Conservation (phyloP, 2,329 filamentous ascomycete species). For the Phoma sp. region DNA sequence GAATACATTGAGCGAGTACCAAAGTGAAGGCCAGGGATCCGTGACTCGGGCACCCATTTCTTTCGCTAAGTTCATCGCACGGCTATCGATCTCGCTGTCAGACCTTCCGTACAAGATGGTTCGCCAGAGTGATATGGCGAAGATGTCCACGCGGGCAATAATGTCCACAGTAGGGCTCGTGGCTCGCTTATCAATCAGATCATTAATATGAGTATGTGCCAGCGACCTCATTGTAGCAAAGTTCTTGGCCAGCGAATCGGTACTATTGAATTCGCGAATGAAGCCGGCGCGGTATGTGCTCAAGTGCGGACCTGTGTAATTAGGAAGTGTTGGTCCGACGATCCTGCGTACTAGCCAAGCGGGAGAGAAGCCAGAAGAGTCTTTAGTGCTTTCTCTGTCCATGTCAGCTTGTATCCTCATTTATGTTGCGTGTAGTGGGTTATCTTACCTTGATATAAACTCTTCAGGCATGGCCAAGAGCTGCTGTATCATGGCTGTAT, state of each 20-base stretch:
- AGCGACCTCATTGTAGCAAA: not conserved
- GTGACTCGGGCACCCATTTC: not conserved
- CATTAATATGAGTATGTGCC: not conserved
- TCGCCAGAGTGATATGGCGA: not conserved
- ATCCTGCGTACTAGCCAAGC: not conserved
- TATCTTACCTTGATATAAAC: not conserved
- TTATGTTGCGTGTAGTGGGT: no score
- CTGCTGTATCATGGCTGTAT: not conserved
- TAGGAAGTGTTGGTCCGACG: not conserved
- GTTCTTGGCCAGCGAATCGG: not conserved
- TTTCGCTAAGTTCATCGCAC: not conserved
- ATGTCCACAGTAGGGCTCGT: not conserved
- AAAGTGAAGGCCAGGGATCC: slow-evolving; percentile 1
- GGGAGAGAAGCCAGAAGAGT: not conserved
- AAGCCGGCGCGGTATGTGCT: not conserved
- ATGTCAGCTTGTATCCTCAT: not conserved
- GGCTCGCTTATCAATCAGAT: not conserved
- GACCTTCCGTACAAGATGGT: not conserved
- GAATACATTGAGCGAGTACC: not conserved
- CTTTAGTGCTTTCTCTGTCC: not conserved
- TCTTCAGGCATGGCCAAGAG: not conserved
- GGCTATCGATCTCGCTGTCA: not conserved
- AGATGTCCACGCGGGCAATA: not conserved
- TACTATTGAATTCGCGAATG: slow-evolving; percentile 1
- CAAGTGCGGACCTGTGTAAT: not conserved